These are phyloP conservation scores for Pythium monospermum DNA, from an alignment of 352 stramenopile genomes.

Conservation along the genomic window DNA sequence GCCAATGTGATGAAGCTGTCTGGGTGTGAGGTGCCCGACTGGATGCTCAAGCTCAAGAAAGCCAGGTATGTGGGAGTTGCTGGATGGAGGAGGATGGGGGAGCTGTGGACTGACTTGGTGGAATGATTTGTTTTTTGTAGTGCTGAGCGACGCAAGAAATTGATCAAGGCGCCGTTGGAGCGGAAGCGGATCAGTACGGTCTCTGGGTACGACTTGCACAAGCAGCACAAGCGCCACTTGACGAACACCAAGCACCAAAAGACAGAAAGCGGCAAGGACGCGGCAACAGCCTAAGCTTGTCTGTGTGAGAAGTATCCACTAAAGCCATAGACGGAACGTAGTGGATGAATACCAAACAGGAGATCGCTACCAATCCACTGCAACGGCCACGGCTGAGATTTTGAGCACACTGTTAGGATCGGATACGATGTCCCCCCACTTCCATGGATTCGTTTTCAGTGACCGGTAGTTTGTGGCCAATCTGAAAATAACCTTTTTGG, in stretches of 20 bases:
- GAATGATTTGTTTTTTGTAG: constrained; percentile 22
- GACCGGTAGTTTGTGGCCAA: no score
- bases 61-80: constrained; percentile 41
- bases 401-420: no score
- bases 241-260: constrained; percentile 15
- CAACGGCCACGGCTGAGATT: no score
- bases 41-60: constrained; percentile 97
- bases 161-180: constrained; percentile 71
- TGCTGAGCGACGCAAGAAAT: constrained; percentile 65
- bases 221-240: constrained; percentile 68
- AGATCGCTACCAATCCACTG: no score
- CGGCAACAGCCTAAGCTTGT: background rate
- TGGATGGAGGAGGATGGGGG: background rate
- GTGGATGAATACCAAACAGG: no score
- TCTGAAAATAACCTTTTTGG: no score
- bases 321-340: no score
- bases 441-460: no score
- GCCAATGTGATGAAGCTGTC: constrained; percentile 99
- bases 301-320: background rate
- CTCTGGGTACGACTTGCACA: constrained; percentile 85
- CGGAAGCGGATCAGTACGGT: constrained; percentile 81
- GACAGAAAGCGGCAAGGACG: constrained; percentile 1
- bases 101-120: background rate
- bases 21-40: constrained; percentile 96
- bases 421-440: no score